These are phyloP conservation scores for Irpex sp. DNA, from an alignment of 1,284 basidiomycete species.

Conservation along the genomic window DNA sequence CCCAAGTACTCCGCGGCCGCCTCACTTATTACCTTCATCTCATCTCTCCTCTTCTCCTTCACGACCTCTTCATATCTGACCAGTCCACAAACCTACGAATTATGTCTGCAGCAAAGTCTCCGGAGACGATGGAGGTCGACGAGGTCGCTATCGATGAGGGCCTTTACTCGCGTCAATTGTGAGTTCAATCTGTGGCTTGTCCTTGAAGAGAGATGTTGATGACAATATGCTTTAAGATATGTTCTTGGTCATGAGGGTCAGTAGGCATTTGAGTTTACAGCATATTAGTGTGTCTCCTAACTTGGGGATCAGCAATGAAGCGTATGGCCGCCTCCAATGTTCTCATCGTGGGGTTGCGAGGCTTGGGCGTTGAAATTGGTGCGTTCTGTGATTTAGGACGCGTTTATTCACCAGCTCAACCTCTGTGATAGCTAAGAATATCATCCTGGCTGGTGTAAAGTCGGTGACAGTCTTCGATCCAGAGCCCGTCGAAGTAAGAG, in stretches of 20 bases:
- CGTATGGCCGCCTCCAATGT: constrained; percentile 98
- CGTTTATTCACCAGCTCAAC: not conserved
- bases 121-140: constrained; percentile 76
- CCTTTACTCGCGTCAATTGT: constrained; percentile 95
- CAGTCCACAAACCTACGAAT: constrained; percentile 17
- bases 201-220: constrained; percentile 9
- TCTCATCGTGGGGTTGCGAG: constrained; percentile 90
- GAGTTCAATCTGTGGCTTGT: constrained; percentile 33
- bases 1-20: not conserved
- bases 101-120: constrained; percentile 52
- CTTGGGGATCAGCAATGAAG: constrained; percentile 85
- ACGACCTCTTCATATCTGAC: constrained; percentile 7
- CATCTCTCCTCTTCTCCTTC: constrained; percentile 13
- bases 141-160: constrained; percentile 87
- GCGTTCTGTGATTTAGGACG: constrained; percentile 21
- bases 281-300: not conserved
- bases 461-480: constrained; percentile 97
- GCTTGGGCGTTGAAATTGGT: constrained; percentile 97
- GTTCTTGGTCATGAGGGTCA: constrained; percentile 94
- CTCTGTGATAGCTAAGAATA: constrained; percentile 82
- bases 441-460: constrained; percentile 96
- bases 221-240: constrained; percentile 57
- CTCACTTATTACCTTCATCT: constrained; percentile 14
- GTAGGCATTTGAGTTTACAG: not conserved
- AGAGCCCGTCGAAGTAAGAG: constrained; percentile 80